Evolutionary conservation across 2,329 filamentous ascomycete species (phyloP).

Genomic region (Lasiodiplodia gonubiensis): DNA sequence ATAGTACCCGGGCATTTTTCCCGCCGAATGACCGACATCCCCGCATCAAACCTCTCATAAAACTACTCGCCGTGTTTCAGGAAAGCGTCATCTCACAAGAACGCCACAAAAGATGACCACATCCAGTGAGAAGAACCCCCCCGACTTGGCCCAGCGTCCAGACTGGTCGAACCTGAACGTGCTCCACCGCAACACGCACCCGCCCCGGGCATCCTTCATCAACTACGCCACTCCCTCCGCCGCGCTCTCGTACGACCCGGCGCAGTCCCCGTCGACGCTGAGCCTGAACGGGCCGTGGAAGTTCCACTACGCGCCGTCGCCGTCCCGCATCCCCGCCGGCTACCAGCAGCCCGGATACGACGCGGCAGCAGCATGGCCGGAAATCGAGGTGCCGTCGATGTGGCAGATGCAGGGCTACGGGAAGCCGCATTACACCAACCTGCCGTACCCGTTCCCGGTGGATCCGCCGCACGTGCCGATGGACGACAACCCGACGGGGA

Average conservation of each 20-base stretch:
- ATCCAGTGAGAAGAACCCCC: background rate
- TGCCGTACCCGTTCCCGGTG: slow-evolving; percentile 69
- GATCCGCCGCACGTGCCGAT: slow-evolving; percentile 66
- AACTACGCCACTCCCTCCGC: slow-evolving; percentile 57
- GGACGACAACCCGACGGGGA: slow-evolving; percentile 68
- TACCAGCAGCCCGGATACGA: slow-evolving; percentile 44
- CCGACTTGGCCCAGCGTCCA: slow-evolving; percentile 39
- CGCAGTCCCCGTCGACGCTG: slow-evolving; percentile 39
- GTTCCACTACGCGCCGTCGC: slow-evolving; percentile 46
- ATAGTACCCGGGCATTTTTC: background rate
- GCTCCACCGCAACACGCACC: slow-evolving; percentile 65
- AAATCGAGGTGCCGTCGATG: slow-evolving; percentile 67
- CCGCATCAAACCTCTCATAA: background rate
- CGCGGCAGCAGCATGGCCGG: slow-evolving; percentile 52
- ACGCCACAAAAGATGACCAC: background rate
- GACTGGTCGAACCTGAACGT: slow-evolving; percentile 68
- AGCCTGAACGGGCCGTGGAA: slow-evolving; percentile 47
- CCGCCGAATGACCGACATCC: slow-evolving; percentile 1
- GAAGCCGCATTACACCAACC: slow-evolving; percentile 71
- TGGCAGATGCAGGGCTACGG: slow-evolving; percentile 75
- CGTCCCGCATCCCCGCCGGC: slow-evolving; percentile 43
- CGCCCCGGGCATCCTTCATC: slow-evolving; percentile 63
- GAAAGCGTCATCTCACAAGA: background rate
- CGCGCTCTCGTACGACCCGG: slow-evolving; percentile 52
- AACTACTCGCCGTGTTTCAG: background rate